Conservation (phyloP, 345 rosid genomes). For the Populus tremula region DNA sequence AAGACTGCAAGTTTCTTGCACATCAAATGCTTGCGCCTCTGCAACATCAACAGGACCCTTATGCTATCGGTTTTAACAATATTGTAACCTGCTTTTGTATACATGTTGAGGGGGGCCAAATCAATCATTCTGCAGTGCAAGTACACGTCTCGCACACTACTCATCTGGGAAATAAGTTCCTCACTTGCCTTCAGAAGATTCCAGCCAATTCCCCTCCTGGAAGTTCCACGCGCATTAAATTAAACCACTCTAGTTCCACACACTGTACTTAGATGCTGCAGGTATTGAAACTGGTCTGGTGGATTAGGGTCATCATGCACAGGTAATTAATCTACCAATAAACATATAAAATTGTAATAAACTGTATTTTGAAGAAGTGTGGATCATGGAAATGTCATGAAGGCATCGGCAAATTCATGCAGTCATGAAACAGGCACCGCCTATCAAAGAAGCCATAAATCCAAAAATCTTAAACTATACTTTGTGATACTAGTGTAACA, state of each 20-base stretch:
- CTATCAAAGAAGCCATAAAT: neutral
- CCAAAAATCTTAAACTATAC: neutral
- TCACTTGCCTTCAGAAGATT: constrained; percentile 90
- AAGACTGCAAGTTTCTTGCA: constrained; percentile 56
- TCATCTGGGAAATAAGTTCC: constrained; percentile 65
- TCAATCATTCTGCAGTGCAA: constrained; percentile 94
- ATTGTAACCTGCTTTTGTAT: constrained; percentile 75
- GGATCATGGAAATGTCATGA: neutral
- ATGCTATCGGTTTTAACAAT: constrained; percentile 65
- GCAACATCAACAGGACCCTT: constrained; percentile 66
- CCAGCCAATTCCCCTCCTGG: constrained; percentile 91
- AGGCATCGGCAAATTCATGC: neutral
- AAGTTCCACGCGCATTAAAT: constrained; percentile 13
- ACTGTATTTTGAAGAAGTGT: neutral
- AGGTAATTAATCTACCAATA: neutral
- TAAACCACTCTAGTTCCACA: neutral
- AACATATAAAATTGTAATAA: neutral
- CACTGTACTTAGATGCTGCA: neutral
- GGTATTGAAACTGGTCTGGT: neutral
- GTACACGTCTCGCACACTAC: constrained; percentile 59
- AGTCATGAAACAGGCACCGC: neutral
- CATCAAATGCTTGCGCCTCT: constrained; percentile 94
- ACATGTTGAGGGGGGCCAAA: constrained; percentile 82
- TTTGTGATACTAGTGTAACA: neutral
- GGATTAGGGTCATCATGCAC: neutral